phyloP scores from a whole-genome alignment of 129 eudicot genomes.

The Daucus carota region DNA sequence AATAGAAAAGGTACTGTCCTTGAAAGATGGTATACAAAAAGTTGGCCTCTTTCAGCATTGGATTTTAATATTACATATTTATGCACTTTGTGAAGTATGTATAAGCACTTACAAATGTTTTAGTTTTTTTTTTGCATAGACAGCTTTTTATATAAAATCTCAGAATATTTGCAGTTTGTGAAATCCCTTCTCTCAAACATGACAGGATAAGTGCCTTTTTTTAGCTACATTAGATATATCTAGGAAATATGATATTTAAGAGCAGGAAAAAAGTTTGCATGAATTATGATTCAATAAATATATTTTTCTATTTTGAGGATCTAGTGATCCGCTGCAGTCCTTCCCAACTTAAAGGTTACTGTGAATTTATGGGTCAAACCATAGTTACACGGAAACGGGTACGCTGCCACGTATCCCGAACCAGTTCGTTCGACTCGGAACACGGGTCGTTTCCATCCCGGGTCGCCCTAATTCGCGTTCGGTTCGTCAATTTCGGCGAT shows the following conservation, averaged over 20 bases:
- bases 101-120: neutral
- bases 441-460: too few relatives aligned
- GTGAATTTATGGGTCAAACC: too few relatives aligned
- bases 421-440: too few relatives aligned
- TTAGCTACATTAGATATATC: neutral
- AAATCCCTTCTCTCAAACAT: neutral
- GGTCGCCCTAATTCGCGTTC: too few relatives aligned
- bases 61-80: neutral
- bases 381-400: too few relatives aligned
- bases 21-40: neutral
- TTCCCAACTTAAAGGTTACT: neutral
- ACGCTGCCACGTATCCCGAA: too few relatives aligned
- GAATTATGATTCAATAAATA: neutral
- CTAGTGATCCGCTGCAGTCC: neutral
- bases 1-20: conserved; percentile 66
- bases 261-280: neutral
- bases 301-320: neutral
- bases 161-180: neutral
- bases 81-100: neutral
- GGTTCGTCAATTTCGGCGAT: too few relatives aligned
- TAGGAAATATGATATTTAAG: neutral
- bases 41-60: conserved; percentile 5
- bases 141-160: neutral
- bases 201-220: neutral
- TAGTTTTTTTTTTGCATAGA: neutral